Evolutionary conservation across 108 stramenopile species (phyloP), one percentile per base, ranked within the genome.

Genomic region (Fragilaria radians): DNA sequence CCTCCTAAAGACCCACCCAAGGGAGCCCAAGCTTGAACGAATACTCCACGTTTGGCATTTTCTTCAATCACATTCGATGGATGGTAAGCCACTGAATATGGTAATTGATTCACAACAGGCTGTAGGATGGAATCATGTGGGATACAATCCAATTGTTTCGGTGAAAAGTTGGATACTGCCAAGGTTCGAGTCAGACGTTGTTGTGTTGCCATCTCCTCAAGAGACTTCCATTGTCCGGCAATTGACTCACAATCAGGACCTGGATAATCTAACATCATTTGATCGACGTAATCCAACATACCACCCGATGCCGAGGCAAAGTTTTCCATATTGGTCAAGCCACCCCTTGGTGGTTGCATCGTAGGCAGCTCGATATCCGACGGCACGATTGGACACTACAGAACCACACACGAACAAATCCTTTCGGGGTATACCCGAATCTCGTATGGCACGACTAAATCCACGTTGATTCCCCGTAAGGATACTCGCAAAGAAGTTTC

Each of bases 211-310:
- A 88, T 88, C 9, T 81, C 83, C 61, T 88, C 83, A 53, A 88
- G 81, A 46, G 78, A 64, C 11, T 30, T 54, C 86, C 86, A 88
- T 48, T 88, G 86, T 19, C 86, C 86, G 49, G 65, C 71, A 32
- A 88, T 79, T n/a, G 80, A 82, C 14, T 74, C 78, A 36, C 73
- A 70, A 64, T 87, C 80, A 18, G 86, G 73, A 27, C 86, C 86
- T 7, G 86, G 86, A 76, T 88, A 88, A 47, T 88, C 86, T 17
- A 88, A 58, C 86, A 88, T 88, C 34, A 88, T 88, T 69, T 79
- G 78, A 66, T 88, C 86, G 9, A 88, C 65, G 46, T 81, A 79
- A 57, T 79, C 76, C 32, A 88, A 82, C 22, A 78, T 70, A 0
- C 85, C 85, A 25, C 42, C 67, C 46, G 70, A 63, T 60, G 84